phyloP scores from a whole-genome alignment of 2,329 filamentous ascomycete species.

The Colletotrichum nymphaeae region DNA sequence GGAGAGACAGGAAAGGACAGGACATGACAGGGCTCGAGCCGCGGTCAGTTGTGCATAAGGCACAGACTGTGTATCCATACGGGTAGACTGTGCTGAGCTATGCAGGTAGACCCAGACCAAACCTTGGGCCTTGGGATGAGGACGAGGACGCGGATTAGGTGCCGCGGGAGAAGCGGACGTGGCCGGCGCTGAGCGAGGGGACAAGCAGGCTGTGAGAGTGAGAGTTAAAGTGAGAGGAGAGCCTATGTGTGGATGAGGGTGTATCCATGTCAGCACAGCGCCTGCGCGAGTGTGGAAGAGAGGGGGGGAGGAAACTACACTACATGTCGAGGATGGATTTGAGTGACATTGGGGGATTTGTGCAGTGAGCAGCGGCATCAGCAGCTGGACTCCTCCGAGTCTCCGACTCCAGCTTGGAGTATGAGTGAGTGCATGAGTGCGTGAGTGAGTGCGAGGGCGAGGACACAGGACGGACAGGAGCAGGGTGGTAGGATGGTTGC shows the following conservation, averaged over 20 bases:
- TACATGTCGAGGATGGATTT: background rate
- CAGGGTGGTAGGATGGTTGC: conserved; percentile 26
- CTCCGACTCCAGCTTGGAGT: background rate
- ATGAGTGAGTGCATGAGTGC: background rate
- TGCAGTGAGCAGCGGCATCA: background rate
- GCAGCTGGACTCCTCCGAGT: background rate
- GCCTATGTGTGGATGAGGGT: background rate
- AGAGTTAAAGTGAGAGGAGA: background rate
- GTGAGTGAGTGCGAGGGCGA: background rate
- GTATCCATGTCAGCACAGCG: conserved; percentile 5
- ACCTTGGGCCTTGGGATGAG: background rate
- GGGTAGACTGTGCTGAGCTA: background rate
- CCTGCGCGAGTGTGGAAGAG: background rate
- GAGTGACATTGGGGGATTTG: background rate
- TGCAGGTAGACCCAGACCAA: background rate
- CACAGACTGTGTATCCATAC: background rate
- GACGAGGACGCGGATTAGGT: background rate
- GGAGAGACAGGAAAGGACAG: conserved; percentile 1
- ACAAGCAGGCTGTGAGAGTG: conserved; percentile 6
- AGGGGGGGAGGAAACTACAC: background rate
- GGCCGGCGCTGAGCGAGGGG: background rate
- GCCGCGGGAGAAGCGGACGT: background rate
- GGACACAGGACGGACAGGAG: background rate
- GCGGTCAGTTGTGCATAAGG: background rate
- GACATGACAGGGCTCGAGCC: conserved; percentile 8